Evolutionary conservation across 148 eudicot species (phyloP).

Genomic region (Pharnaceum exiguum): DNA sequence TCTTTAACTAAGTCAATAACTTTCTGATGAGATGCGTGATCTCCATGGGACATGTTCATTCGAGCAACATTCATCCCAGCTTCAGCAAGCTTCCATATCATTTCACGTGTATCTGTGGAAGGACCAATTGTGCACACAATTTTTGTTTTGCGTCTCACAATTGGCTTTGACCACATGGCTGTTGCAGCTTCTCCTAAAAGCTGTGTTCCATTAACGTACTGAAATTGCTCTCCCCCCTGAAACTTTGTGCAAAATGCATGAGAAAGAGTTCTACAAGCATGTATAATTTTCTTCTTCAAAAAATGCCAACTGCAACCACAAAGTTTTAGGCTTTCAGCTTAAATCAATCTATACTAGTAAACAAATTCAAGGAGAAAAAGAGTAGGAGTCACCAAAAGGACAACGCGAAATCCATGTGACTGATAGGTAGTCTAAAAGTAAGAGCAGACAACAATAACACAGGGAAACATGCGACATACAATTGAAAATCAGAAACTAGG

Average conservation of each 20-base stretch:
- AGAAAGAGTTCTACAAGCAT: neutral
- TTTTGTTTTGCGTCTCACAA: conserved; percentile 75
- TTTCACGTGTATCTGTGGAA: conserved; percentile 80
- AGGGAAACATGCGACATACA: no score
- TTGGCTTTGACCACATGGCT: conserved; percentile 73
- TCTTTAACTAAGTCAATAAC: conserved; percentile 95
- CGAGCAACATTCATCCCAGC: conserved; percentile 99
- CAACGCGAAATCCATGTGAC: no score
- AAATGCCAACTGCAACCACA: no score
- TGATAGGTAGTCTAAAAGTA: no score
- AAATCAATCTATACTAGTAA: neutral
- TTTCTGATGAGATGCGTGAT: conserved; percentile 94
- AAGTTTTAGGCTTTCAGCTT: neutral
- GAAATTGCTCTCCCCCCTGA: conserved; percentile 47
- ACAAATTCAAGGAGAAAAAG: neutral
- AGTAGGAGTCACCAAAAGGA: conserved; percentile 31
- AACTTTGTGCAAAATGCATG: neutral
- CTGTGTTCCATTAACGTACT: conserved; percentile 37
- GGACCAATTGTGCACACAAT: conserved; percentile 98
- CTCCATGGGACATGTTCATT: conserved; percentile 96
- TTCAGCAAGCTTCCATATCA: conserved; percentile 98
- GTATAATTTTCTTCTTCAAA: no score
- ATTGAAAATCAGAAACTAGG: no score
- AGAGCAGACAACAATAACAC: no score
- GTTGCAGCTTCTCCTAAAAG: conserved; percentile 44